These are phyloP conservation scores for Lachnellula arida DNA, from an alignment of 2,329 filamentous ascomycete genomes.

Conservation along the genomic window DNA sequence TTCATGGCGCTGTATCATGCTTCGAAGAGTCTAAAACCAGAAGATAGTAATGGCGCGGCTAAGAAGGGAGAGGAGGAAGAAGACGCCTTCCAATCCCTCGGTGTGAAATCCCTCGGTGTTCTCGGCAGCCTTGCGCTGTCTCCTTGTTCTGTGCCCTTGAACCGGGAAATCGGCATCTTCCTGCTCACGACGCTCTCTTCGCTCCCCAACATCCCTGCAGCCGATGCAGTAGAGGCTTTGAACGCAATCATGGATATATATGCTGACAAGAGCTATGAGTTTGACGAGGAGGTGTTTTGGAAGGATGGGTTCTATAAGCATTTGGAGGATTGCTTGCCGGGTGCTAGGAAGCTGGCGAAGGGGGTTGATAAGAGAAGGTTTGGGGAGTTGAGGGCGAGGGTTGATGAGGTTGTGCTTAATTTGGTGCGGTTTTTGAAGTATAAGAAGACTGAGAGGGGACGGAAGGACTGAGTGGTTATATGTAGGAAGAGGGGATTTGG, in stretches of 20 bases:
- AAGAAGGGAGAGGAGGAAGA: constrained; percentile 23
- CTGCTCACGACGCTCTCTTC: constrained; percentile 50
- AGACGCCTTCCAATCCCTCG: constrained; percentile 53
- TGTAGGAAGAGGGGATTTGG: background rate
- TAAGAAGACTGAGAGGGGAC: constrained; percentile 41
- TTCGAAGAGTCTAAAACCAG: constrained; percentile 38
- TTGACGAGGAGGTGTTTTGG: constrained; percentile 62
- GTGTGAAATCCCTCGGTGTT: constrained; percentile 63
- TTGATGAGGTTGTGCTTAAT: constrained; percentile 59
- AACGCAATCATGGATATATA: constrained; percentile 67
- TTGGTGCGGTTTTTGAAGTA: constrained; percentile 58
- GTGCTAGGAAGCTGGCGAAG: constrained; percentile 53
- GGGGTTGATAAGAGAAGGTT: constrained; percentile 55
- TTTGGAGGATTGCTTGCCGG: constrained; percentile 50
- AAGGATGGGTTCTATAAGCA: constrained; percentile 54
- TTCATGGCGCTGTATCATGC: constrained; percentile 64
- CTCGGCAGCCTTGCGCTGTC: constrained; percentile 58
- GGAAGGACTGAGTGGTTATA: background rate
- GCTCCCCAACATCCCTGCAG: constrained; percentile 48
- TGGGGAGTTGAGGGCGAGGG: constrained; percentile 51
- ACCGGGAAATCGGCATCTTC: constrained; percentile 61
- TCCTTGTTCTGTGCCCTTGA: constrained; percentile 48
- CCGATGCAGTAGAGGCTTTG: constrained; percentile 58
- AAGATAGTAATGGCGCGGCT: constrained; percentile 16
- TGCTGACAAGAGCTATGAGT: constrained; percentile 53